Evolutionary conservation across 371 early-diverging fungal genomes (phyloP), one percentile per base, ranked within the genome.

Genomic region (Apophysomyces sp.): DNA sequence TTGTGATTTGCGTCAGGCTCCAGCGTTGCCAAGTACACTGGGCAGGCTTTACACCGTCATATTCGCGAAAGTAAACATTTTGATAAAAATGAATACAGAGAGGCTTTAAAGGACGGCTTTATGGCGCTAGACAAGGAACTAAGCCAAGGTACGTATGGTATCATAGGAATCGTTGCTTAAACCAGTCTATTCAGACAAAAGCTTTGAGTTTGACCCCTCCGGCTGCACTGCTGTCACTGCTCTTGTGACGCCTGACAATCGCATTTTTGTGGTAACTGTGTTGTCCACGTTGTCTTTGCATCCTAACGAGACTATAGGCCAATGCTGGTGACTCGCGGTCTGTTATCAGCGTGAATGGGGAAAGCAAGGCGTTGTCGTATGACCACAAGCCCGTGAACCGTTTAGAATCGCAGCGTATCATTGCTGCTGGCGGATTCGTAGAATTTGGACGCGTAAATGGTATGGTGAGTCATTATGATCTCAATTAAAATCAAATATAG

Each of bases 381-480:
- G 98, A 98, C 72, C 98, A 98, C 77, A 98, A 98, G 77, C 98
- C 98, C 21, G 83, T 77, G 16, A 90, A 93, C 69, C 58, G 66
- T 77, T 87, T 75, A 49, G 98, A 98, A 78, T 79, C 84, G 31
- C 78, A 83, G 58, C 89, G 98, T 54, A 98, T 98, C 70, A 73
- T 72, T 56, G 84, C 84, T 15, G 97, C 94, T 41, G 98, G 98
- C 59, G 98, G 98, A 1, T 97, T 92, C 83, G 96, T 98, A 36
- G 97, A 97, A 71, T 96, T 89, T 81, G 95, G 96, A 3, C 89
- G 98, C 40, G 98, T 98, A 27, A 98, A 98, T 76, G 98, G 98
- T 84, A 78, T 9, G 9, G 21, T 24, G 49, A 16, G 18, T 44
- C 27, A 2, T 8, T 18, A 21, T 4, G 49, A 44, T 5, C 21